A percentile compares a stretch with the other conserved stretches of the same genome.
Conservation (phyloP, 345 rosid species). For the Rubroshorea leprosula region DNA sequence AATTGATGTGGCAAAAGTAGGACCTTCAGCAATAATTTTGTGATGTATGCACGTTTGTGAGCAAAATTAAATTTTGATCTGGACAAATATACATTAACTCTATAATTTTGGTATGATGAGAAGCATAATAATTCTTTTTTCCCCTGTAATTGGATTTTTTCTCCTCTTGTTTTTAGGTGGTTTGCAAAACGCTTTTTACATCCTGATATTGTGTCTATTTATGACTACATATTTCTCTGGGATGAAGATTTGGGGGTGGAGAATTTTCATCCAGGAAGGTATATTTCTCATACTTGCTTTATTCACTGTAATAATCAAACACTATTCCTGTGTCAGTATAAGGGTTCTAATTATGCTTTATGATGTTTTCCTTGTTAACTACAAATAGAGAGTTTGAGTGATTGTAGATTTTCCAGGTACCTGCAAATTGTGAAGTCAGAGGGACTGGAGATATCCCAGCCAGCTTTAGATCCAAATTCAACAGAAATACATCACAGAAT, state of each 20-base stretch:
- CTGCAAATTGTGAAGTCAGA: constrained; percentile 60
- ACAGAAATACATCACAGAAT: constrained; percentile 93
- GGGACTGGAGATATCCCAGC: constrained; percentile 96
- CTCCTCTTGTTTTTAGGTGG: constrained; percentile 60
- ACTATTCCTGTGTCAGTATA: no score
- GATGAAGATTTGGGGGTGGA: constrained; percentile 95
- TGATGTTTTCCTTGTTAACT: neutral
- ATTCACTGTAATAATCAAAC: no score
- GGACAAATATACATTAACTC: no score
- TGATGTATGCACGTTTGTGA: no score
- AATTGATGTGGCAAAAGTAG: no score
- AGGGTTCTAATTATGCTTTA: neutral
- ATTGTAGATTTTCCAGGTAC: constrained; percentile 48
- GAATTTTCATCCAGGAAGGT: constrained; percentile 77
- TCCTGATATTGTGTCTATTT: constrained; percentile 72
- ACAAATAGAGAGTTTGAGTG: neutral
- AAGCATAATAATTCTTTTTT: neutral
- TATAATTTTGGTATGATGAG: neutral
- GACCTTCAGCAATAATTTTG: no score
- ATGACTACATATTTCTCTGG: constrained; percentile 94
- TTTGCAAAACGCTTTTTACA: constrained; percentile 95
- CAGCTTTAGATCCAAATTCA: constrained; percentile 90
- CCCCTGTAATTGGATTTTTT: neutral
- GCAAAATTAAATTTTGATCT: no score
- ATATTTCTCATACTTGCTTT: no score